A percentile compares a stretch with the other conserved stretches of the same genome.
These are phyloP conservation scores for Salix viminalis DNA, from an alignment of 345 rosid species.

Conservation along the genomic window DNA sequence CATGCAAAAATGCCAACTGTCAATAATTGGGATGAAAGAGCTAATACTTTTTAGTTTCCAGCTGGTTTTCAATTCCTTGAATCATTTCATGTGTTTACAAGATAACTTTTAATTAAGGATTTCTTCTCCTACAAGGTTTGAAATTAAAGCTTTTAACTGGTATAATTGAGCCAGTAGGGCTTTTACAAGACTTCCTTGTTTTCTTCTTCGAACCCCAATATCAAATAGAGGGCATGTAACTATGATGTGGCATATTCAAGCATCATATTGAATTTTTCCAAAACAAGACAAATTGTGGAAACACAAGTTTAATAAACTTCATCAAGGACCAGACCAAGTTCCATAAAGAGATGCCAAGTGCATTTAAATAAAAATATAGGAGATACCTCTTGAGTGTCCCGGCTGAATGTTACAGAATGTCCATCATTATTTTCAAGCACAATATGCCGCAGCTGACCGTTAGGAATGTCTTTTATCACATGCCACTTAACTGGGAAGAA, in stretches of 20 bases:
- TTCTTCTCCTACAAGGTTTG: not conserved
- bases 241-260: not conserved
- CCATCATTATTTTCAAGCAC: slow-evolving; percentile 62
- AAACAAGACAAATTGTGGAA: not conserved
- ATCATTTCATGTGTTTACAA: not conserved
- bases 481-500: slow-evolving; percentile 81
- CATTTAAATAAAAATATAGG: not conserved
- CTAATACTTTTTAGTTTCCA: not conserved
- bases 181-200: not conserved
- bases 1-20: not conserved
- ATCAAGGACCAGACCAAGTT: not conserved
- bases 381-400: slow-evolving; percentile 77
- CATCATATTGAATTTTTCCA: too few species aligned
- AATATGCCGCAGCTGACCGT: slow-evolving; percentile 57
- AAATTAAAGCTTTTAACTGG: not conserved
- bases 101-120: not conserved
- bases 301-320: not conserved
- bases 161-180: not conserved
- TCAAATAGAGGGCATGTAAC: not conserved
- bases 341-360: not conserved
- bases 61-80: not conserved
- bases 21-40: not conserved
- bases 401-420: slow-evolving; percentile 59
- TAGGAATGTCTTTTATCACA: slow-evolving; percentile 65
- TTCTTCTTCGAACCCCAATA: not conserved